A percentile compares a stretch with the other conserved stretches of the same genome.
Conservation (phyloP, 352 stramenopile species). For the Halophytophthora batemanensis region DNA sequence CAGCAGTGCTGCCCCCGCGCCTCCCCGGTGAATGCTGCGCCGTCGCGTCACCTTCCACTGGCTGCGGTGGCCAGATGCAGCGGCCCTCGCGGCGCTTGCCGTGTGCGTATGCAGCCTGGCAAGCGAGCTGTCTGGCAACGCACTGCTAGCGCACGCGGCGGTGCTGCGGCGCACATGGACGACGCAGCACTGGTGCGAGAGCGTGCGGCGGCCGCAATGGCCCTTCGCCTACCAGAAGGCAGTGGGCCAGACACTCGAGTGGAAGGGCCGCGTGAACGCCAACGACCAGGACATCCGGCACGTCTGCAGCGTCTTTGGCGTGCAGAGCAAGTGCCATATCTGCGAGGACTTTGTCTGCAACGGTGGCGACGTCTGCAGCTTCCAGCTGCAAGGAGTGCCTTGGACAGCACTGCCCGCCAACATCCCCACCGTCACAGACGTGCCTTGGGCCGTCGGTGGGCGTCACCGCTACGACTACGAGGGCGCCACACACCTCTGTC, state of each 20-base stretch:
- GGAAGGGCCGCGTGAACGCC: conserved; percentile 82
- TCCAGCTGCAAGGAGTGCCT: conserved; percentile 92
- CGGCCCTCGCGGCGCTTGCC: not conserved
- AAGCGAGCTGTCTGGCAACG: not conserved
- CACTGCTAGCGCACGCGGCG: conserved; percentile 25
- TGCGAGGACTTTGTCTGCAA: conserved; percentile 90
- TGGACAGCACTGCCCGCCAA: conserved; percentile 75
- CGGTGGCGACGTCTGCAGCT: conserved; percentile 54
- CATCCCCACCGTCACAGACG: conserved; percentile 91
- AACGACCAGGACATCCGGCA: conserved; percentile 94
- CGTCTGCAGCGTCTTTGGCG: conserved; percentile 81
- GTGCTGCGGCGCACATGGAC: conserved; percentile 86
- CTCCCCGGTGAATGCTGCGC: too few species aligned
- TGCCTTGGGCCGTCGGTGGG: conserved; percentile 90
- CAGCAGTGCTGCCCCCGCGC: too few species aligned
- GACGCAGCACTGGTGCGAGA: conserved; percentile 84
- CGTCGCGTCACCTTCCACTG: too few species aligned
- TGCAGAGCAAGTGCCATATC: conserved; percentile 92
- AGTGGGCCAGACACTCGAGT: conserved; percentile 68
- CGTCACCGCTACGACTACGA: conserved; percentile 93
- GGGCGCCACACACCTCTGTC: conserved; percentile 74
- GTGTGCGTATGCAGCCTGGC: not conserved
- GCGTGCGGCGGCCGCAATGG: conserved; percentile 82
- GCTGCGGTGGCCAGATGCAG: too few species aligned
- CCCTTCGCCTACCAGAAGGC: conserved; percentile 94